Percentiles rank a stretch among this genome's conserved stretches.
Evolutionary conservation across 345 rosid species (phyloP).

Genomic region (Gossypium ekmanianum): DNA sequence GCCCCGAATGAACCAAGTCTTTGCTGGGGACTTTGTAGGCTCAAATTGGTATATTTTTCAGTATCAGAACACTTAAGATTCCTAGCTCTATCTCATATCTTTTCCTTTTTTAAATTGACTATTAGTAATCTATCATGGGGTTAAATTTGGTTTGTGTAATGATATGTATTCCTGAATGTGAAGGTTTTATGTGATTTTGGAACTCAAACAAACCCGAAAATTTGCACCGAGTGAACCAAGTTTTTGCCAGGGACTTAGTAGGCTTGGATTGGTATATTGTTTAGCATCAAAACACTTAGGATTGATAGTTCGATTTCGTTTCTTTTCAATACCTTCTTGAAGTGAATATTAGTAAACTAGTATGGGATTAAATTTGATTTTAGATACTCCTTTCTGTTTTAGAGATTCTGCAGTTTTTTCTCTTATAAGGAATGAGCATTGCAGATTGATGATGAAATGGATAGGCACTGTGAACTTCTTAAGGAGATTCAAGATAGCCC

Average conservation of each 20-base stretch:
- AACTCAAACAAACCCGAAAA: not conserved
- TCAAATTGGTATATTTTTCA: not conserved
- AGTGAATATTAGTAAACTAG: not conserved
- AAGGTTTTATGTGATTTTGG: not conserved
- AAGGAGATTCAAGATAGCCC: constrained; percentile 80
- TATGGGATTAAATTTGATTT: constrained; percentile 5
- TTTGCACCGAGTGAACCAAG: not conserved
- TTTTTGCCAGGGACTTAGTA: not conserved
- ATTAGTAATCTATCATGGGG: not conserved
- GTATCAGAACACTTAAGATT: not conserved
- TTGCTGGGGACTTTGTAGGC: not conserved
- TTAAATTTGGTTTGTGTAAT: not conserved
- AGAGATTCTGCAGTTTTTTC: constrained; percentile 22
- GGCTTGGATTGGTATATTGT: not conserved
- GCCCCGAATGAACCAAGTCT: not conserved
- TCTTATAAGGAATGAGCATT: constrained; percentile 45
- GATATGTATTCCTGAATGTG: not conserved
- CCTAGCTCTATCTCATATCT: not conserved
- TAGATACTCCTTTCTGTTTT: constrained; percentile 26
- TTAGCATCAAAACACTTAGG: not conserved
- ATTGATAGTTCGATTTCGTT: not conserved
- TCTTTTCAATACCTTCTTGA: not conserved
- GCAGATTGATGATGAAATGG: constrained; percentile 97
- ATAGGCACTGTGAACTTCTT: constrained; percentile 61
- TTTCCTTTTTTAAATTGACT: not conserved